Evolutionary conservation across 2,329 filamentous ascomycete genomes (phyloP).

Genomic region (Colletotrichum tropicicola): DNA sequence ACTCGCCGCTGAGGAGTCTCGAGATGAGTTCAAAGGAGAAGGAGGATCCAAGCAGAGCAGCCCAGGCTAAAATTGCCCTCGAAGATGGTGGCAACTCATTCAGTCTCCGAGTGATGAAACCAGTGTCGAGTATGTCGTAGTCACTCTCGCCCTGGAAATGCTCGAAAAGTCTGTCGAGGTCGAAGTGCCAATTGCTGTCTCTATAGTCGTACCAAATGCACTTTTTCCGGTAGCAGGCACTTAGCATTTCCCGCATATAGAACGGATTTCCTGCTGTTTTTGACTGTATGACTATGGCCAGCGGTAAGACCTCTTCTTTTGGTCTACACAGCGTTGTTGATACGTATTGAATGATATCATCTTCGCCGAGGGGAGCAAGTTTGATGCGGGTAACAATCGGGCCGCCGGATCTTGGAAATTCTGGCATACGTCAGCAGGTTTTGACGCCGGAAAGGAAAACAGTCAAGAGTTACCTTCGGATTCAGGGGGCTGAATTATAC

Average conservation of each 20-base stretch:
- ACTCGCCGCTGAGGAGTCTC: constrained; percentile 79
- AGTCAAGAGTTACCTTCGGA: constrained; percentile 55
- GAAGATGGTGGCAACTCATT: constrained; percentile 78
- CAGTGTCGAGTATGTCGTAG: constrained; percentile 81
- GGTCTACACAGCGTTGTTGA: constrained; percentile 80
- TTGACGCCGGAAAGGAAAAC: constrained; percentile 18
- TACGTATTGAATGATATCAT: constrained; percentile 85
- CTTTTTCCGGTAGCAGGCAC: constrained; percentile 84
- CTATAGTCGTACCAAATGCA: constrained; percentile 94
- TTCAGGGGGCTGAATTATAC: constrained; percentile 62
- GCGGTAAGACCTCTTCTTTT: constrained; percentile 75
- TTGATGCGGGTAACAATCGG: constrained; percentile 74
- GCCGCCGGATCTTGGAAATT: constrained; percentile 54
- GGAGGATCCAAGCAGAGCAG: constrained; percentile 79
- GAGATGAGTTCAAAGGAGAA: constrained; percentile 88
- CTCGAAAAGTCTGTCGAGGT: constrained; percentile 85
- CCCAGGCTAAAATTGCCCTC: constrained; percentile 87
- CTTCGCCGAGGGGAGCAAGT: constrained; percentile 78
- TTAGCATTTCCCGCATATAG: constrained; percentile 90
- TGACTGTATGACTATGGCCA: constrained; percentile 87
- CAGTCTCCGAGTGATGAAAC: constrained; percentile 82
- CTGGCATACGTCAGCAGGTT: constrained; percentile 43
- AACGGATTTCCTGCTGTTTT: constrained; percentile 91
- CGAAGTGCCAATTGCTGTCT: constrained; percentile 83
- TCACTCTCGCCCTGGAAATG: constrained; percentile 84